Conservation (phyloP, 176 grass and related monocot genomes). For the Musa acuminata region DNA sequence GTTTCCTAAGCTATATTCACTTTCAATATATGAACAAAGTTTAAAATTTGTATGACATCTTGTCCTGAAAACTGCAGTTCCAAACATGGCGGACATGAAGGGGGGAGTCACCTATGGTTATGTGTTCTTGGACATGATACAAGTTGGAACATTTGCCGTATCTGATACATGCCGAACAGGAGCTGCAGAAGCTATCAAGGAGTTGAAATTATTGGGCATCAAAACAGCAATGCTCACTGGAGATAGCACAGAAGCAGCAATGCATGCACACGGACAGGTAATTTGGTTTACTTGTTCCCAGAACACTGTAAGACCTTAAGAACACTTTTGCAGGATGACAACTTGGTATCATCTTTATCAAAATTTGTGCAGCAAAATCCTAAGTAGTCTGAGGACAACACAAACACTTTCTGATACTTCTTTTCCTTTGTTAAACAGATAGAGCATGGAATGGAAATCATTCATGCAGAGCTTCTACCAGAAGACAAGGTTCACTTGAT, state of each 20-base stretch:
- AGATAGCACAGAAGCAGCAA: conserved; percentile 4
- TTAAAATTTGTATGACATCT: not conserved
- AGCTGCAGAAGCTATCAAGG: conserved; percentile 1
- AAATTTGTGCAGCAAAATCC: not conserved
- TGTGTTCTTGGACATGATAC: not conserved
- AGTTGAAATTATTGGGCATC: conserved; percentile 5
- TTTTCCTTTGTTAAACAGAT: not conserved
- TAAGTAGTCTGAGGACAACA: not conserved
- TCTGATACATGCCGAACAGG: conserved; percentile 3
- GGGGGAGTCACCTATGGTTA: not conserved
- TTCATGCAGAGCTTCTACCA: not conserved
- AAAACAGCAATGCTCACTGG: conserved; percentile 7
- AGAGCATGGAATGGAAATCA: not conserved
- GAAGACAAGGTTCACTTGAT: not conserved
- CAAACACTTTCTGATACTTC: not conserved
- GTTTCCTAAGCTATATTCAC: too few relatives aligned
- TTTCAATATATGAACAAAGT: not conserved
- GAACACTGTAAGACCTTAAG: too few relatives aligned
- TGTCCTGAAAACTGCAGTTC: not conserved
- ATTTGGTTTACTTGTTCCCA: not conserved
- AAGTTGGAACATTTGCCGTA: not conserved
- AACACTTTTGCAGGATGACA: too few relatives aligned
- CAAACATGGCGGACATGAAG: not conserved
- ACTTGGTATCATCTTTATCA: too few relatives aligned
- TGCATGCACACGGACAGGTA: not conserved